Conservation (phyloP, 805 yeast species). For the Ogataea minuta region DNA sequence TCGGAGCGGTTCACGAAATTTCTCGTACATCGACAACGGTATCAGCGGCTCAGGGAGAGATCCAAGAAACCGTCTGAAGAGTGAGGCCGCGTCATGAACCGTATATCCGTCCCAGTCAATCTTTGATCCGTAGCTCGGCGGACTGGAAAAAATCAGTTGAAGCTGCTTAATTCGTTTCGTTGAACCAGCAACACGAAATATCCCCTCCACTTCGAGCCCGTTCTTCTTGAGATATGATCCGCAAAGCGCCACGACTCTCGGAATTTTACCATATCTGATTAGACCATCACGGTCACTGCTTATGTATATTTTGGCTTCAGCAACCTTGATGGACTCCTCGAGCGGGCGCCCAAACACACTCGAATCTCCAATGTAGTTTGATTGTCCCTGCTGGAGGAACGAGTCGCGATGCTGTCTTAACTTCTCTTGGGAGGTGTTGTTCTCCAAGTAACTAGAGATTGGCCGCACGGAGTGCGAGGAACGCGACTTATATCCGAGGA, state of each 20-base stretch:
- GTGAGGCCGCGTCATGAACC: constrained; percentile 94
- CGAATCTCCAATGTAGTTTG: constrained; percentile 44
- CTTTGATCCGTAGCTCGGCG: constrained; percentile 88
- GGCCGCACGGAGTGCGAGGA: constrained; percentile 45
- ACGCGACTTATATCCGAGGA: constrained; percentile 48
- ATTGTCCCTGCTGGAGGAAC: constrained; percentile 42
- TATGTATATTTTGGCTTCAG: constrained; percentile 73
- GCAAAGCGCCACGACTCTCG: constrained; percentile 93
- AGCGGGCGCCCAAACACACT: constrained; percentile 80
- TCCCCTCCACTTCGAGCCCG: constrained; percentile 81
- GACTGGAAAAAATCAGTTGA: constrained; percentile 77
- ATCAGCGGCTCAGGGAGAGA: constrained; percentile 90
- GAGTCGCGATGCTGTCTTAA: constrained; percentile 49
- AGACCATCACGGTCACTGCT: constrained; percentile 61
- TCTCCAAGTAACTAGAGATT: constrained; percentile 31
- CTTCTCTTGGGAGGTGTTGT: constrained; percentile 31
- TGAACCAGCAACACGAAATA: constrained; percentile 90
- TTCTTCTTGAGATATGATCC: constrained; percentile 80
- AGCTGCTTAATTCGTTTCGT: constrained; percentile 83
- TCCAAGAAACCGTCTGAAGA: constrained; percentile 81
- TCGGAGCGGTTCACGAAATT: constrained; percentile 75
- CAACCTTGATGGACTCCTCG: constrained; percentile 64
- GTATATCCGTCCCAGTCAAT: constrained; percentile 90
- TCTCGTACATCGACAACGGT: constrained; percentile 72
- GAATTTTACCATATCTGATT: constrained; percentile 82